These are phyloP conservation scores for Coffea humblotiana DNA, from an alignment of 305 asterid species.

Conservation along the genomic window DNA sequence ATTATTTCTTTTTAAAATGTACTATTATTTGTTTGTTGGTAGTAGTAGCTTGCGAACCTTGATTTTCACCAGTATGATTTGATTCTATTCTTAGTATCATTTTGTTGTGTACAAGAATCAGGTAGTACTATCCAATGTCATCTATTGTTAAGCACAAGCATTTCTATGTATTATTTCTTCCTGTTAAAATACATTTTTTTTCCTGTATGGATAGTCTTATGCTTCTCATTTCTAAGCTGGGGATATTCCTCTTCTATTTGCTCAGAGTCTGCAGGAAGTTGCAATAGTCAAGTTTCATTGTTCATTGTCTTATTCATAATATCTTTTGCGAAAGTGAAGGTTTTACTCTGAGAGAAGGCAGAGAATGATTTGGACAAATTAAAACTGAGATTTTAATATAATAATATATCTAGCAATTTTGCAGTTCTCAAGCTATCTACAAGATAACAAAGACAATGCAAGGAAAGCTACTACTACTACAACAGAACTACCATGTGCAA, in stretches of 20 bases:
- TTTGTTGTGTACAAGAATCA: neutral
- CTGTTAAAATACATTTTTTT: neutral
- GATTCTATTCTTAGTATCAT: neutral
- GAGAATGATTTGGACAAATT: constrained; percentile 62
- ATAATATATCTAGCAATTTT: no score
- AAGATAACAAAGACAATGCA: no score
- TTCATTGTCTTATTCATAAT: constrained; percentile 1
- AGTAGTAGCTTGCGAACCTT: neutral
- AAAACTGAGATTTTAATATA: constrained; percentile 53
- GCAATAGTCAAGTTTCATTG: neutral
- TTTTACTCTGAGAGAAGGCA: constrained; percentile 53
- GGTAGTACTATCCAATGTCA: neutral
- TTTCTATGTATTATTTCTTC: neutral
- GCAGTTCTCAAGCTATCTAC: no score
- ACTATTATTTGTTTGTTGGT: neutral
- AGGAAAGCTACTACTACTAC: no score
- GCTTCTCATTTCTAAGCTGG: neutral
- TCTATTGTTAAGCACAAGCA: neutral
- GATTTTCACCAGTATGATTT: neutral
- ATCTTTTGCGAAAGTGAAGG: constrained; percentile 49
- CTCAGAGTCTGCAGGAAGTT: neutral
- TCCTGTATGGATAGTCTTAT: neutral
- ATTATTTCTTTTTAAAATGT: neutral
- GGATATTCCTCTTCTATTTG: neutral
- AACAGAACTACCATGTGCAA: no score